Percentiles rank a stretch among this genome's conserved stretches.
Conservation (phyloP, 2,329 filamentous ascomycete genomes). For the Alternaria metachromatica region DNA sequence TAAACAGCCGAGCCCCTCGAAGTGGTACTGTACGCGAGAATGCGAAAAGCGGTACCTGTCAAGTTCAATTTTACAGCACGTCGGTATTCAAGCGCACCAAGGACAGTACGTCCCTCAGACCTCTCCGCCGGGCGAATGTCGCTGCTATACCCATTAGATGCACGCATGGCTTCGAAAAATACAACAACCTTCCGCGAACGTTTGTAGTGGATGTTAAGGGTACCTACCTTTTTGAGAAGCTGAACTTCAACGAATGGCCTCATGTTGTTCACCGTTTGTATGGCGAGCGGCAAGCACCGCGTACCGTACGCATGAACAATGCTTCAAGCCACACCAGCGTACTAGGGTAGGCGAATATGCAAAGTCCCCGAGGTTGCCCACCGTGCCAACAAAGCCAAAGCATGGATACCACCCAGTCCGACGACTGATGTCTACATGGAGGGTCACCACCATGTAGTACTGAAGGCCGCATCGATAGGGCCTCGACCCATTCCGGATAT, state of each 20-base stretch:
- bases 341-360: background rate
- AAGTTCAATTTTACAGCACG: background rate
- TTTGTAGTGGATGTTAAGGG: too few species aligned
- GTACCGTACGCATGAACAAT: background rate
- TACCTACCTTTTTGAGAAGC: too few species aligned
- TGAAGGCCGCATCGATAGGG: background rate
- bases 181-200: background rate
- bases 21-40: slow-evolving; percentile 8
- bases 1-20: slow-evolving; percentile 1
- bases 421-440: too few species aligned
- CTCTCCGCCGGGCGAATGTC: background rate
- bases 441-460: background rate
- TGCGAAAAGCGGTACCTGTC: background rate
- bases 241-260: too few species aligned
- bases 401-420: background rate
- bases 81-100: background rate
- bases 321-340: background rate
- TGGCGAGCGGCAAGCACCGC: background rate
- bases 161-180: background rate
- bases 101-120: background rate
- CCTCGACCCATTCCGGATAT: background rate
- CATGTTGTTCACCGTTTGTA: background rate
- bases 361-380: background rate
- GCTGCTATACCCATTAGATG: background rate
- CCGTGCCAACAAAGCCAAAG: background rate